phyloP scores from a whole-genome alignment of 129 eudicot species.

The Daucus carota region DNA sequence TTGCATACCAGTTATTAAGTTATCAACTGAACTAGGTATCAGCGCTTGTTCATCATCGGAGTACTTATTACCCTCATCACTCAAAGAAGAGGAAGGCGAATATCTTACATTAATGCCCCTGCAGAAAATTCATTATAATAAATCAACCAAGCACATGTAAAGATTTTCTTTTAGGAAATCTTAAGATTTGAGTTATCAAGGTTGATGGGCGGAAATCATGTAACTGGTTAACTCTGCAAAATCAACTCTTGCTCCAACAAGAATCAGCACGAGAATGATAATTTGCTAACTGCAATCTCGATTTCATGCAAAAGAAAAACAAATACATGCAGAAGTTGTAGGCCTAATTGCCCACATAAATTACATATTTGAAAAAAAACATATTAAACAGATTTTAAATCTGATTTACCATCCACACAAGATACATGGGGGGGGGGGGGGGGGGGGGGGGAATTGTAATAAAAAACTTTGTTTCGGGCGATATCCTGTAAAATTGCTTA shows the following conservation, averaged over 20 bases:
- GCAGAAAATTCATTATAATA: neutral
- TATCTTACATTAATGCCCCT: constrained; percentile 27
- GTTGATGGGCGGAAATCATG: neutral
- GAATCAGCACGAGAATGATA: neutral
- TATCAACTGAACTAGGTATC: constrained; percentile 13
- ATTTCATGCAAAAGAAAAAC: neutral
- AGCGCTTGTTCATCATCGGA: constrained; percentile 20
- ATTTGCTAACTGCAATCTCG: neutral
- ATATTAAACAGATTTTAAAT: neutral
- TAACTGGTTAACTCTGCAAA: neutral
- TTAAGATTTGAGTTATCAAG: neutral
- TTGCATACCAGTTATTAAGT: constrained; percentile 17
- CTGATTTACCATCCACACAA: neutral
- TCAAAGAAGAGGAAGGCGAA: constrained; percentile 33
- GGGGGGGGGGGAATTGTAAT: no score
- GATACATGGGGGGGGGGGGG: no score
- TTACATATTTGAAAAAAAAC: neutral
- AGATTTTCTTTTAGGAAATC: neutral
- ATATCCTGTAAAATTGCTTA: neutral
- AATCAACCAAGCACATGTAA: neutral
- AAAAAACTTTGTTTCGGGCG: neutral
- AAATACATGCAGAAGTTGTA: neutral
- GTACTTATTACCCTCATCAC: constrained; percentile 24
- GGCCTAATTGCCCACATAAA: neutral
- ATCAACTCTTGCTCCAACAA: neutral